Percentiles rank a stretch among this genome's conserved stretches.
Conservation (phyloP, 768 basidiomycete genomes). For the Leccinum sublutescens region DNA sequence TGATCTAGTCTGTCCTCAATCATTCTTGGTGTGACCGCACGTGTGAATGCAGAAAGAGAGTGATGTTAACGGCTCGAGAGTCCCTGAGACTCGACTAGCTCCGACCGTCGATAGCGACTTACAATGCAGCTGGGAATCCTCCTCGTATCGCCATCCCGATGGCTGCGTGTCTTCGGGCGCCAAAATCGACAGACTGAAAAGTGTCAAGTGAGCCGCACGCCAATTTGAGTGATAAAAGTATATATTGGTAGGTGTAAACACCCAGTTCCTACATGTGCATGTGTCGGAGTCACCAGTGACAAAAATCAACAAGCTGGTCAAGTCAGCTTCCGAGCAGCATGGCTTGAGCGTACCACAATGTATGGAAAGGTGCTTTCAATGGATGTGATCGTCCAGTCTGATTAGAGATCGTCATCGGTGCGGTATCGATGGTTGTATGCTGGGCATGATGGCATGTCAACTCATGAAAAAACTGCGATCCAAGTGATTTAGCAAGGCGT, state of each 20-base stretch:
- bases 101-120: slow-evolving; percentile 31
- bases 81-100: slow-evolving; percentile 25
- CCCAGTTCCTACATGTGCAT: slow-evolving; percentile 7
- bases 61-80: slow-evolving; percentile 26
- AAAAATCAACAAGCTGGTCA: slow-evolving; percentile 7
- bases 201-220: not conserved
- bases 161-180: slow-evolving; percentile 28
- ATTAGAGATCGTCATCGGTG: not conserved
- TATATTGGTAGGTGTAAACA: slow-evolving; percentile 13
- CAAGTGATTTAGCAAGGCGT: too few relatives aligned
- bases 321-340: not conserved
- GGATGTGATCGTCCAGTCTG: not conserved
- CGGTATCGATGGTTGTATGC: not conserved
- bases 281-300: not conserved
- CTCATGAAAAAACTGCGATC: not conserved
- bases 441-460: not conserved
- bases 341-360: not conserved
- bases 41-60: not conserved
- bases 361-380: not conserved
- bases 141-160: slow-evolving; percentile 9
- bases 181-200: slow-evolving; percentile 17
- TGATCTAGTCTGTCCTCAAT: not conserved
- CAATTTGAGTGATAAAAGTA: not conserved
- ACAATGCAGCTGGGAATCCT: slow-evolving; percentile 28
- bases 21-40: not conserved